These are phyloP conservation scores for Rhinocladiella mackenziei DNA, from an alignment of 2,329 filamentous ascomycete genomes.

Conservation along the genomic window DNA sequence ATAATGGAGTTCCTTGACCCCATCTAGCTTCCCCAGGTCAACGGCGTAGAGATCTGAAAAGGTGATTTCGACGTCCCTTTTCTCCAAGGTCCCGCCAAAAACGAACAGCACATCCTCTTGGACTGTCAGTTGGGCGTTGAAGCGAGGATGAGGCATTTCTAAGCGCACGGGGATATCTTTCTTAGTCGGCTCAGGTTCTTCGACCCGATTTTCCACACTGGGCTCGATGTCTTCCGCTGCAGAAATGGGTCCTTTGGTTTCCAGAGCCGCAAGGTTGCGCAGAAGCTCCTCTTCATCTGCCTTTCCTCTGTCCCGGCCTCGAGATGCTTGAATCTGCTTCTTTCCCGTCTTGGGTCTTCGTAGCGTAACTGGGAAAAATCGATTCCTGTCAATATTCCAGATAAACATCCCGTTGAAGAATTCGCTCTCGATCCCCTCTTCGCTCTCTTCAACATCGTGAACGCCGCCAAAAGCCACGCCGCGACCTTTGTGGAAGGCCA, in stretches of 20 bases:
- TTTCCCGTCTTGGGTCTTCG: constrained; percentile 68
- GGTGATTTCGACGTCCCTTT: constrained; percentile 89
- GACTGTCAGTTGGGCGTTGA: constrained; percentile 85
- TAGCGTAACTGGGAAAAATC: constrained; percentile 81
- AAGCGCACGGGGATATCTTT: constrained; percentile 62
- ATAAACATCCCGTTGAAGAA: constrained; percentile 92
- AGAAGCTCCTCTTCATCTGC: constrained; percentile 90
- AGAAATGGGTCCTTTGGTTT: constrained; percentile 66
- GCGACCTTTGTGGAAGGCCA: constrained; percentile 89
- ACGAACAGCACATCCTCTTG: constrained; percentile 92
- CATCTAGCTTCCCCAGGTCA: constrained; percentile 90
- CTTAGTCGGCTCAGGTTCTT: constrained; percentile 50
- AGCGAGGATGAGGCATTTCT: constrained; percentile 83
- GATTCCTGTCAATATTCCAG: constrained; percentile 92
- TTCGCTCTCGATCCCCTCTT: constrained; percentile 93
- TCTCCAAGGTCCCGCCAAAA: constrained; percentile 92
- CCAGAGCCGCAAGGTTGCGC: constrained; percentile 77
- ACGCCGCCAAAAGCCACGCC: constrained; percentile 94
- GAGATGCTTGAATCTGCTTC: constrained; percentile 38
- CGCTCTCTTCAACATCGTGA: constrained; percentile 83
- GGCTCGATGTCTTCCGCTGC: constrained; percentile 45
- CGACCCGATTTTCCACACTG: constrained; percentile 51
- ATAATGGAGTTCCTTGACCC: constrained; percentile 85
- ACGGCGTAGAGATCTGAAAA: constrained; percentile 94
- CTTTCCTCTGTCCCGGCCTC: constrained; percentile 65